phyloP scores from a whole-genome alignment of 345 rosid species.

The Eucalyptus cloeziana region DNA sequence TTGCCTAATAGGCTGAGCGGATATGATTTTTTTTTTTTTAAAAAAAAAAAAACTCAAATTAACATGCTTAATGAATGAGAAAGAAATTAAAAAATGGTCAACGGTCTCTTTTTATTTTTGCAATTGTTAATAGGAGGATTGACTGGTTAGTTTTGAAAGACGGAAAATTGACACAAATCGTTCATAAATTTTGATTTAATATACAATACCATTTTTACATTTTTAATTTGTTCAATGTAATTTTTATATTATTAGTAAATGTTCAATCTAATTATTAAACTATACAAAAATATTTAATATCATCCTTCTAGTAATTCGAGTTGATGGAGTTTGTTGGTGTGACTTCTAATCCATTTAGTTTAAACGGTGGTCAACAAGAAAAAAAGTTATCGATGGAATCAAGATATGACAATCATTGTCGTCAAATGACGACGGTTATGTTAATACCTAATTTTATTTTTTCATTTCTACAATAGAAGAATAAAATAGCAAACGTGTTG shows the following conservation, averaged over 20 bases:
- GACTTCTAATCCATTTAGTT: background rate
- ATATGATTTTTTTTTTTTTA: background rate
- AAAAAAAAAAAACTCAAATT: background rate
- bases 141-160: background rate
- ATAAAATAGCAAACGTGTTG: background rate
- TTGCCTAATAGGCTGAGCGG: rapidly evolving
- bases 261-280: background rate
- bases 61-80: background rate
- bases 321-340: background rate
- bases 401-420: rapidly evolving
- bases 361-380: background rate
- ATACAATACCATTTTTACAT: rapidly evolving
- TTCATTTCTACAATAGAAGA: background rate
- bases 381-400: background rate
- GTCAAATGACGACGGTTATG: rapidly evolving
- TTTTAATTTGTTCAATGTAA: background rate
- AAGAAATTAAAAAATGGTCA: background rate
- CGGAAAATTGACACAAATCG: rapidly evolving
- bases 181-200: background rate
- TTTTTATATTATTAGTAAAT: rapidly evolving
- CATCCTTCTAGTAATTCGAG: background rate
- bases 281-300: background rate
- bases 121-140: background rate
- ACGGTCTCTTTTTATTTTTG: background rate
- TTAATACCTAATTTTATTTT: background rate